Evolutionary conservation across 495 filamentous ascomycete species (phyloP).

Genomic region (Hypomontagnella submonticulosa): DNA sequence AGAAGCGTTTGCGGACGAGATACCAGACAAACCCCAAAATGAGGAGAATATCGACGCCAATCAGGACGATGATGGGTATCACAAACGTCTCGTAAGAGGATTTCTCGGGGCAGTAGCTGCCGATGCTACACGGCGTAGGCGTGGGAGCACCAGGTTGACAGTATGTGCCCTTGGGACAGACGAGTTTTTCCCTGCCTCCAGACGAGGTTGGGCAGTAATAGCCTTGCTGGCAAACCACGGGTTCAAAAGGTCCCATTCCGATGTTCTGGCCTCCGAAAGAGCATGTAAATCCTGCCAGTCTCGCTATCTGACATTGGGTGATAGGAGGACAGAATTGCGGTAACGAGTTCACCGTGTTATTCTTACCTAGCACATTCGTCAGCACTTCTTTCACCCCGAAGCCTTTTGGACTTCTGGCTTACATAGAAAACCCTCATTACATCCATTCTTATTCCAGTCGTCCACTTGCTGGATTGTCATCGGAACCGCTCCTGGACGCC

Average conservation of each 20-base stretch:
- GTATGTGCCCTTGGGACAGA: slow-evolving; percentile 57
- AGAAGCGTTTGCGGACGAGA: slow-evolving; percentile 42
- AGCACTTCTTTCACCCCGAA: slow-evolving; percentile 15
- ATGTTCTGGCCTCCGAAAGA: slow-evolving; percentile 47
- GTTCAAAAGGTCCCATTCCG: slow-evolving; percentile 56
- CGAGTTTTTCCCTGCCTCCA: slow-evolving; percentile 47
- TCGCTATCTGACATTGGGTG: slow-evolving; percentile 49
- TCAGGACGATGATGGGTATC: slow-evolving; percentile 55
- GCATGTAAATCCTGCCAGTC: slow-evolving; percentile 50
- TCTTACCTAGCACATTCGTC: slow-evolving; percentile 48
- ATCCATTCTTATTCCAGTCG: slow-evolving; percentile 52
- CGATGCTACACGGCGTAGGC: slow-evolving; percentile 55
- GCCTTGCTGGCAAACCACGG: slow-evolving; percentile 56
- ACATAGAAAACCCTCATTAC: slow-evolving; percentile 56
- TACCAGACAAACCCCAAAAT: slow-evolving; percentile 45
- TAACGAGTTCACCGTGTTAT: slow-evolving; percentile 57
- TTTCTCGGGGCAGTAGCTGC: slow-evolving; percentile 53
- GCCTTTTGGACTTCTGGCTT: slow-evolving; percentile 16
- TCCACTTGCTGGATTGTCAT: slow-evolving; percentile 50
- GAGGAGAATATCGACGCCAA: slow-evolving; percentile 56
- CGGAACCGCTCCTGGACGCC: slow-evolving; percentile 48
- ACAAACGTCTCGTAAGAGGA: slow-evolving; percentile 51
- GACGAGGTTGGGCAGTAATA: slow-evolving; percentile 54
- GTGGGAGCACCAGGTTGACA: slow-evolving; percentile 56
- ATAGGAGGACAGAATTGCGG: slow-evolving; percentile 60